Conservation (phyloP, 192 early-diverging fungal genomes). For the Paraglomus brasilianum region DNA sequence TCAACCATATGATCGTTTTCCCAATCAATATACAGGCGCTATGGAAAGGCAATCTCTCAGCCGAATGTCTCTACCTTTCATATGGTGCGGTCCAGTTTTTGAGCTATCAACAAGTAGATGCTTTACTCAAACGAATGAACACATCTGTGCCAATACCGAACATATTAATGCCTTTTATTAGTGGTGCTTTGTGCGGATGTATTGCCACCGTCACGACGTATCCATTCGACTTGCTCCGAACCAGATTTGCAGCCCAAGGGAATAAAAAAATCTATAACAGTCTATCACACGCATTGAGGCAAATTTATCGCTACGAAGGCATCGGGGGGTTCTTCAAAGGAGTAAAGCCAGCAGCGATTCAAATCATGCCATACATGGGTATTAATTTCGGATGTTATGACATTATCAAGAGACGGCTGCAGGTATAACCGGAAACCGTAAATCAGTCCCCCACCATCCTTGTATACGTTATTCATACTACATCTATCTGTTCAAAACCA, state of each 20-base stretch:
- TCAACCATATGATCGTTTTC: not conserved
- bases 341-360: slow-evolving; percentile 71
- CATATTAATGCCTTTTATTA: slow-evolving; percentile 59
- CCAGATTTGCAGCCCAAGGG: slow-evolving; percentile 88
- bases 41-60: slow-evolving; percentile 94
- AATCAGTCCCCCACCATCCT: not conserved
- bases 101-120: slow-evolving; percentile 62
- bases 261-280: slow-evolving; percentile 64
- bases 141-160: slow-evolving; percentile 18
- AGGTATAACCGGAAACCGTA: slow-evolving; percentile 30
- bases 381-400: slow-evolving; percentile 84
- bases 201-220: slow-evolving; percentile 82
- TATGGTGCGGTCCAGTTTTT: slow-evolving; percentile 90
- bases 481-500: not conserved
- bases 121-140: slow-evolving; percentile 33
- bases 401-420: slow-evolving; percentile 49
- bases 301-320: slow-evolving; percentile 75
- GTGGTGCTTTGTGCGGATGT: slow-evolving; percentile 77
- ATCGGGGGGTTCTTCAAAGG: slow-evolving; percentile 84
- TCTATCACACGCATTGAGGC: slow-evolving; percentile 58
- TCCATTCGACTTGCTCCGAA: slow-evolving; percentile 95
- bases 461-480: not conserved
- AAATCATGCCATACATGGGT: slow-evolving; percentile 96
- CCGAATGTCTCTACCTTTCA: slow-evolving; percentile 88
- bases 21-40: slow-evolving; percentile 53